These are phyloP conservation scores for Coprinopsis marcescibilis DNA, from an alignment of 768 basidiomycete species.

Conservation along the genomic window DNA sequence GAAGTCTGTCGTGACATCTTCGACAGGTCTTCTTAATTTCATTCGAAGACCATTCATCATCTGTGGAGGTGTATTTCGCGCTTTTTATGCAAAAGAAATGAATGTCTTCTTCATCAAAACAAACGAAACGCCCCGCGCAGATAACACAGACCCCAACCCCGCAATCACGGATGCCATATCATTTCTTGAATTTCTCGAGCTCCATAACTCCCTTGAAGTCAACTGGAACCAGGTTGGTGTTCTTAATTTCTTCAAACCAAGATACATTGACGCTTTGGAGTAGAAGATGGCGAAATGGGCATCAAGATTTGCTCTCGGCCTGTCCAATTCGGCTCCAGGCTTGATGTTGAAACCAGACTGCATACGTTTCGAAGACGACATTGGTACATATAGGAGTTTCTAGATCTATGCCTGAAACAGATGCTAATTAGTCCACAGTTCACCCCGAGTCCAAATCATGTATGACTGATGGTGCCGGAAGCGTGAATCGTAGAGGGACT, in stretches of 20 bases:
- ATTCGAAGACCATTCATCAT: constrained; percentile 48
- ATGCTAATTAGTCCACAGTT: constrained; percentile 2
- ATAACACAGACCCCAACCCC: constrained; percentile 16
- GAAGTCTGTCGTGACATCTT: constrained; percentile 25
- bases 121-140: constrained; percentile 33
- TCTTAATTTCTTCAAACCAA: neutral
- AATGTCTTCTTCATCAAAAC: constrained; percentile 52
- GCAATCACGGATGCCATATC: constrained; percentile 23
- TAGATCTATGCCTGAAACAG: neutral
- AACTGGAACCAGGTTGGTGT: constrained; percentile 47
- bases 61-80: constrained; percentile 48
- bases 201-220: constrained; percentile 44
- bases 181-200: constrained; percentile 44
- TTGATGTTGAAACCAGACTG: constrained; percentile 31
- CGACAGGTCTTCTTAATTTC: constrained; percentile 30
- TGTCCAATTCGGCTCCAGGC: constrained; percentile 62
- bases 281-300: constrained; percentile 63
- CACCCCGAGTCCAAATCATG: constrained; percentile 30
- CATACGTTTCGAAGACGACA: constrained; percentile 39
- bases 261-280: neutral
- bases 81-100: constrained; percentile 56
- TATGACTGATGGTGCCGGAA: constrained; percentile 55
- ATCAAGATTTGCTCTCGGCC: constrained; percentile 51
- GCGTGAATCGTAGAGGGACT: constrained; percentile 33
- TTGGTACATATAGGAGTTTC: constrained; percentile 31